Percentiles rank a stretch among this genome's conserved stretches.
Evolutionary conservation across 306 rosid species (phyloP).

Genomic region (Cajanus cajan): DNA sequence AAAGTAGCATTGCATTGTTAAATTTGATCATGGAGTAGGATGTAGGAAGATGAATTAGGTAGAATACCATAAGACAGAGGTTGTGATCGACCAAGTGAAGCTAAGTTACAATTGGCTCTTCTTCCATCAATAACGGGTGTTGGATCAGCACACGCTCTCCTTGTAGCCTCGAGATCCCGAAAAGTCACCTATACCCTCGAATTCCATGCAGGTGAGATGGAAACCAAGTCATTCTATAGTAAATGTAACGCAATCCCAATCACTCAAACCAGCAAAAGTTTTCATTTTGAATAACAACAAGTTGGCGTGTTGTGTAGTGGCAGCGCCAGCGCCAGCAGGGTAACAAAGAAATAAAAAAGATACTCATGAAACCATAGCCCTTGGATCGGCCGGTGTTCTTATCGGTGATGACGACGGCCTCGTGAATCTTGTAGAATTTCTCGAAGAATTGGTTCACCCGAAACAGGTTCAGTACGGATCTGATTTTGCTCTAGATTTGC

Average conservation of each 20-base stretch:
- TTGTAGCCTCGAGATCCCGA: slow-evolving; percentile 91
- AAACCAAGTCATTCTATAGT: slow-evolving; percentile 65
- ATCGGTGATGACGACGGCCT: slow-evolving; percentile 91
- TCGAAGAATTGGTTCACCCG: slow-evolving; percentile 81
- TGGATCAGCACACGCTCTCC: slow-evolving; percentile 92
- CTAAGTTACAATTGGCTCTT: slow-evolving; percentile 92
- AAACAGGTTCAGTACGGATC: slow-evolving; percentile 78
- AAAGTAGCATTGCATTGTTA: neutral
- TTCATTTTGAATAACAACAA: too few species aligned
- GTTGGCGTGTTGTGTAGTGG: neutral
- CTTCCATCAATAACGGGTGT: slow-evolving; percentile 89
- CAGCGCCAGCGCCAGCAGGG: neutral
- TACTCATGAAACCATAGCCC: slow-evolving; percentile 98
- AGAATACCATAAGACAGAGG: slow-evolving; percentile 63
- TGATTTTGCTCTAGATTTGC: slow-evolving; percentile 87
- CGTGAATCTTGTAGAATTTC: slow-evolving; percentile 87
- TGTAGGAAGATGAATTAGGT: neutral
- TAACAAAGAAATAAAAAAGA: slow-evolving; percentile 30
- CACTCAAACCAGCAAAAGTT: neutral
- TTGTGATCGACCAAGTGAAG: slow-evolving; percentile 87
- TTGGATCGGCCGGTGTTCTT: slow-evolving; percentile 95
- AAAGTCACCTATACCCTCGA: slow-evolving; percentile 98
- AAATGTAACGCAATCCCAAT: neutral
- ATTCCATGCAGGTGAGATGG: slow-evolving; percentile 60
- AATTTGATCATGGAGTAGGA: neutral